Evolutionary conservation across 345 rosid genomes (phyloP), one percentile per base, ranked within the genome.

Genomic region (Rhodamnia argentea): DNA sequence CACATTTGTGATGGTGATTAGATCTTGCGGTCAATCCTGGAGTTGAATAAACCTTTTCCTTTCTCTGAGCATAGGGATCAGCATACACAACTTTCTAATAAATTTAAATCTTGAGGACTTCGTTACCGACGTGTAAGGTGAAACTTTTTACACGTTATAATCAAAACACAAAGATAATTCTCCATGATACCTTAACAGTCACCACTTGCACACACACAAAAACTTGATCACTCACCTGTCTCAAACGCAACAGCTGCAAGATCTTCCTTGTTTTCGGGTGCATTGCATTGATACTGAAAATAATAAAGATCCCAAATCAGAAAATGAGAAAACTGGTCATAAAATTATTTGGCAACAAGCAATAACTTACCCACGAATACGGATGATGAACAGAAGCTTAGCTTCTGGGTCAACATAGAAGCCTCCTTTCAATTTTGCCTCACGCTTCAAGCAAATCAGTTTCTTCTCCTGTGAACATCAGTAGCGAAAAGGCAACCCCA

Each of bases 331-430:
- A 4, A 51, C 52, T 54, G 7, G 8, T 3, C 6, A 15, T 37
- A 15, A 27, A 10, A 12, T 56, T 26, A 23, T 51, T 29, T 57
- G 29, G 32, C 60, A 52, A 22, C 20, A 58, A 23, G 47, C 81
- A 78, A 81, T 23, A 10, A 82, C 91, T 60, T 89, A 95, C 99
- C 98, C 98, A 84, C 94, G 96, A 42, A 95, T 96, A 59, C 99
- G 93, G 86, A 95, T 81, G 81, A 95, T 94, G 84, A 95, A 96
- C 89, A 96, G 54, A 5, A 95, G 95, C 90, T 95, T 96, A 20
- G 98, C 96, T 88, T 97, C 98, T 27, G 99, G 98, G 52, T 93
- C 92, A 24, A 96, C 99, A 90, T 97, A 97, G 87, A 96, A 97
- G 4, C 96, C 97, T 11, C 99, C 98, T 83, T 95, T 95, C 84